Conservation (phyloP, 371 early-diverging fungal genomes). For the Mucor circinelloides region DNA sequence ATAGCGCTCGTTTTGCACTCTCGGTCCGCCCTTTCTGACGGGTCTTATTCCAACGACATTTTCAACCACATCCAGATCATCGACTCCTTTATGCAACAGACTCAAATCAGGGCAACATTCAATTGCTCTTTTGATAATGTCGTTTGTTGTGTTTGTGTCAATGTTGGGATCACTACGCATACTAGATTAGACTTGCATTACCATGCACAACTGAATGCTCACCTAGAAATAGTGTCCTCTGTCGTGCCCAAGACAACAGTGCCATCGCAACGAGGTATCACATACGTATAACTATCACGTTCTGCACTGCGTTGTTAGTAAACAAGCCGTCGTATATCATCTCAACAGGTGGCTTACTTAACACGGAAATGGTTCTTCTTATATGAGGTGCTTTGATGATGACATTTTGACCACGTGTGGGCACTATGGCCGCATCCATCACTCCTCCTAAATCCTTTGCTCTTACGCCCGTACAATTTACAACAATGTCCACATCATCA, state of each 20-base stretch:
- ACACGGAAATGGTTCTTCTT: constrained; percentile 50
- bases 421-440: constrained; percentile 59
- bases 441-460: constrained; percentile 71
- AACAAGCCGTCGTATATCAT: not conserved
- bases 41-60: constrained; percentile 75
- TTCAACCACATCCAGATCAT: constrained; percentile 54
- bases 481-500: constrained; percentile 42
- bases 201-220: not conserved
- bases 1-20: constrained; percentile 64
- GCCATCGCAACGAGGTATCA: constrained; percentile 81
- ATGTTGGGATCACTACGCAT: constrained; percentile 25
- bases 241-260: constrained; percentile 80
- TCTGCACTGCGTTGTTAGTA: not conserved
- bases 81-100: not conserved
- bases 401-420: constrained; percentile 78
- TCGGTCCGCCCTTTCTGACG: constrained; percentile 62
- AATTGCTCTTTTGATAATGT: constrained; percentile 23
- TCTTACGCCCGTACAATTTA: constrained; percentile 80
- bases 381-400: constrained; percentile 66
- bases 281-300: constrained; percentile 58
- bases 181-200: not conserved
- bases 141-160: constrained; percentile 18
- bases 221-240: constrained; percentile 62
- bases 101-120: constrained; percentile 35
- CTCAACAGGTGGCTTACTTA: constrained; percentile 12